Evolutionary conservation across 352 stramenopile species (phyloP).

Genomic region (Globisporangium takayamanum): DNA sequence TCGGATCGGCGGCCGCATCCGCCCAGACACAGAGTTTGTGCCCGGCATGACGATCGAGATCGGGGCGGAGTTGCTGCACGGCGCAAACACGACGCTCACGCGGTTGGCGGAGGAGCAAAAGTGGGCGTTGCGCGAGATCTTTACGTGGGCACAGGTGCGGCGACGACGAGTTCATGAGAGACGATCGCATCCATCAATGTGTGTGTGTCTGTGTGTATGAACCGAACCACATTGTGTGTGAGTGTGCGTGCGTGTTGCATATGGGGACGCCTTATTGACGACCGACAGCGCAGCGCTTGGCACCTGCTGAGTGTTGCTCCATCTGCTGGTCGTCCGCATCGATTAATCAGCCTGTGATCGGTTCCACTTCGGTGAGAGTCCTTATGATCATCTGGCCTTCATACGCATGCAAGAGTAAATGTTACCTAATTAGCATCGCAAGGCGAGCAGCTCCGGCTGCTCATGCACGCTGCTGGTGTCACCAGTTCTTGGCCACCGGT

Average conservation of each 20-base stretch:
- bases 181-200: not conserved
- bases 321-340: conserved; percentile 32
- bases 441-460: conserved; percentile 22
- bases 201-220: not conserved
- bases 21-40: conserved; percentile 55
- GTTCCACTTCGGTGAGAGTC: conserved; percentile 12
- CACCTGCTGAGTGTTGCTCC: not conserved
- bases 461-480: conserved; percentile 45
- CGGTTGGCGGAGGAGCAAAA: conserved; percentile 51
- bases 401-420: conserved; percentile 83
- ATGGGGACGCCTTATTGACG: not conserved
- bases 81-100: conserved; percentile 73
- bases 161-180: not conserved
- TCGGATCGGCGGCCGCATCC: conserved; percentile 60
- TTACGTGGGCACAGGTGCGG: conserved; percentile 78
- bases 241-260: conserved; percentile 15
- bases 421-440: conserved; percentile 85
- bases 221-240: conserved; percentile 4
- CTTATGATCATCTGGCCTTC: conserved; percentile 82
- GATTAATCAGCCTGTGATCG: conserved; percentile 89
- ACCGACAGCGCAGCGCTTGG: not conserved
- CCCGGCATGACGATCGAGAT: conserved; percentile 69
- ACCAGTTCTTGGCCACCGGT: conserved; percentile 80
- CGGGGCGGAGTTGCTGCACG: conserved; percentile 69
- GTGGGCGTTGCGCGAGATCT: conserved; percentile 73